These are phyloP conservation scores for Taiozyma sp. DNA, from an alignment of 1,139 yeast species.

Conservation along the genomic window DNA sequence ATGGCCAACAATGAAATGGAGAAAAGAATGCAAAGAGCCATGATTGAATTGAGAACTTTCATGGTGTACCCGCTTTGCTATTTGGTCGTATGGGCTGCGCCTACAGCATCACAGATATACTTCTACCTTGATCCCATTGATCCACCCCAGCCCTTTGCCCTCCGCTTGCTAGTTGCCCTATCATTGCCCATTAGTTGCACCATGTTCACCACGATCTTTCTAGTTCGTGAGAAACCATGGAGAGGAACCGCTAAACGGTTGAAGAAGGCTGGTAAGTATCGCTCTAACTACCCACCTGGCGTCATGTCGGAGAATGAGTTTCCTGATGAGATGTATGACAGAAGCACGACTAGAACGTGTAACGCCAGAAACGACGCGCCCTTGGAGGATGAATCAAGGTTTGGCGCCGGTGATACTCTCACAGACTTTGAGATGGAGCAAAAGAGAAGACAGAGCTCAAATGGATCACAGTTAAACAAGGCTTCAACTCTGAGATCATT, in stretches of 20 bases:
- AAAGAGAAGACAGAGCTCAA: neutral
- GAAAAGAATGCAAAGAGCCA: conserved; percentile 7
- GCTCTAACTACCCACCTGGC: neutral
- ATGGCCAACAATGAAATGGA: conserved; percentile 6
- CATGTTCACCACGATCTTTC: conserved; percentile 15
- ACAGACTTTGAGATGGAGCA: neutral
- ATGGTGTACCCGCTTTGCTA: conserved; percentile 21
- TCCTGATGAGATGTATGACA: neutral
- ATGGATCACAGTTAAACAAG: neutral
- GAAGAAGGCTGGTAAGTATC: neutral
- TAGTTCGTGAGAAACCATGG: conserved; percentile 23
- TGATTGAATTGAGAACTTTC: conserved; percentile 16
- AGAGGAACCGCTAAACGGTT: conserved; percentile 7
- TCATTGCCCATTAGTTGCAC: conserved; percentile 18
- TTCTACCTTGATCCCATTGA: neutral
- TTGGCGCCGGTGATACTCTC: neutral
- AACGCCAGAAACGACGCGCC: neutral
- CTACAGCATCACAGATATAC: conserved; percentile 13
- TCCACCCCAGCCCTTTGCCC: conserved; percentile 4
- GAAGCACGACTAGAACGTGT: neutral
- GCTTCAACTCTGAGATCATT: neutral
- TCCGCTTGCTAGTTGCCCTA: conserved; percentile 10
- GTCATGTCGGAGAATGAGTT: neutral
- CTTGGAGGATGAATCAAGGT: neutral
- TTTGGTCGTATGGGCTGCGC: conserved; percentile 16